These are phyloP conservation scores for Pneumocystis wakefieldiae DNA, from an alignment of 1,139 yeast genomes.

Conservation along the genomic window DNA sequence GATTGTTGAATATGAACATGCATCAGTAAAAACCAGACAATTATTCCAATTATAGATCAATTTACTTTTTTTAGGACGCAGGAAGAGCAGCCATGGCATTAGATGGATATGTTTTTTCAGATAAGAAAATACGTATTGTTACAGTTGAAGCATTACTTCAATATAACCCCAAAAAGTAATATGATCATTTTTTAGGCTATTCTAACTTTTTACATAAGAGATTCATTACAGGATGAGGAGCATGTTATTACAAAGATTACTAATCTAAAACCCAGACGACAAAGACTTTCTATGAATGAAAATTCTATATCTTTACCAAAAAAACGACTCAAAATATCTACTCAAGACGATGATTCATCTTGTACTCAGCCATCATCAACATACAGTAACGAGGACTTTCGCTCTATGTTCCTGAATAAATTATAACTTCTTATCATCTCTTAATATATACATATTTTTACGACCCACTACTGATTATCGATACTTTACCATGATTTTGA, in stretches of 20 bases:
- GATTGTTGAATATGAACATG: constrained; percentile 36
- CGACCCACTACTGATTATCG: background rate
- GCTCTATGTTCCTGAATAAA: background rate
- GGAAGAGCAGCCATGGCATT: constrained; percentile 43
- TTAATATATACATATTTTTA: too few relatives aligned
- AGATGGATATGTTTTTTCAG: constrained; percentile 32
- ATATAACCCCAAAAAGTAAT: background rate
- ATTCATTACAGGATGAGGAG: background rate
- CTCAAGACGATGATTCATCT: background rate
- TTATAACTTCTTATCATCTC: background rate
- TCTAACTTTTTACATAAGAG: background rate
- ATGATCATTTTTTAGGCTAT: background rate
- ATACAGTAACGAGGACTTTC: background rate
- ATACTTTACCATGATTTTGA: background rate
- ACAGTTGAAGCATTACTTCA: constrained; percentile 19
- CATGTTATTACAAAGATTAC: background rate
- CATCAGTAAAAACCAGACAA: constrained; percentile 12
- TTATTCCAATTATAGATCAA: background rate
- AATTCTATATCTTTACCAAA: background rate
- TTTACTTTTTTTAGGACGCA: constrained; percentile 24
- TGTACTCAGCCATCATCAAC: background rate
- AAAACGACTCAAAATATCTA: background rate
- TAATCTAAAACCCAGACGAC: background rate
- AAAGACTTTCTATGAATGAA: background rate
- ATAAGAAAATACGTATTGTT: constrained; percentile 27